Conservation (phyloP, 2,329 filamentous ascomycete genomes). For the Stachybotrys echinatus region DNA sequence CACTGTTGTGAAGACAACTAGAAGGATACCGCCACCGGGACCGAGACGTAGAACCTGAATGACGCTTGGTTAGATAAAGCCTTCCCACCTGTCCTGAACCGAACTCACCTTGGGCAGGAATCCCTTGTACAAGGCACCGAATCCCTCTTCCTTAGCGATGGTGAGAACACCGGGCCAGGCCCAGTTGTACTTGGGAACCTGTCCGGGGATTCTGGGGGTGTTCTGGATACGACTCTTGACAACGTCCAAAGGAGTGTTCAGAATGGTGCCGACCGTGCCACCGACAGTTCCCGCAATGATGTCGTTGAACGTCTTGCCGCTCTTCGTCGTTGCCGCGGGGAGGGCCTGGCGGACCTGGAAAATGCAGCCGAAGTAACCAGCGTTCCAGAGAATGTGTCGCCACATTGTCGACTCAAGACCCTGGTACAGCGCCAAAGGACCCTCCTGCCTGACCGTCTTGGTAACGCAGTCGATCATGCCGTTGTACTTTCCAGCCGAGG, state of each 20-base stretch:
- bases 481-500: conserved; percentile 81
- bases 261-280: conserved; percentile 79
- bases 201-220: conserved; percentile 74
- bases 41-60: conserved; percentile 41
- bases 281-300: conserved; percentile 81
- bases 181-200: conserved; percentile 96
- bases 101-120: conserved; percentile 91
- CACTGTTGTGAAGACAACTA: conserved; percentile 81
- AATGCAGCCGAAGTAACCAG: conserved; percentile 96
- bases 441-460: conserved; percentile 81
- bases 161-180: conserved; percentile 82
- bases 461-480: conserved; percentile 74
- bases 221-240: conserved; percentile 99
- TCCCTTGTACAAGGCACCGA: conserved; percentile 90
- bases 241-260: conserved; percentile 96
- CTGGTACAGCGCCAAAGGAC: conserved; percentile 86
- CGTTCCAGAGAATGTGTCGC: conserved; percentile 88
- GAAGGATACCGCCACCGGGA: conserved; percentile 60
- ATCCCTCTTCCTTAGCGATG: conserved; percentile 90
- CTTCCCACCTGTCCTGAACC: conserved; percentile 14
- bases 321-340: conserved; percentile 76
- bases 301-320: conserved; percentile 78
- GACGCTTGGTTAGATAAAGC: conserved; percentile 4
- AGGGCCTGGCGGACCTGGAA: conserved; percentile 89
- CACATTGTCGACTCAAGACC: conserved; percentile 95